Evolutionary conservation across 2,329 filamentous ascomycete genomes (phyloP).

Genomic region (Aspergillus sclerotialis): DNA sequence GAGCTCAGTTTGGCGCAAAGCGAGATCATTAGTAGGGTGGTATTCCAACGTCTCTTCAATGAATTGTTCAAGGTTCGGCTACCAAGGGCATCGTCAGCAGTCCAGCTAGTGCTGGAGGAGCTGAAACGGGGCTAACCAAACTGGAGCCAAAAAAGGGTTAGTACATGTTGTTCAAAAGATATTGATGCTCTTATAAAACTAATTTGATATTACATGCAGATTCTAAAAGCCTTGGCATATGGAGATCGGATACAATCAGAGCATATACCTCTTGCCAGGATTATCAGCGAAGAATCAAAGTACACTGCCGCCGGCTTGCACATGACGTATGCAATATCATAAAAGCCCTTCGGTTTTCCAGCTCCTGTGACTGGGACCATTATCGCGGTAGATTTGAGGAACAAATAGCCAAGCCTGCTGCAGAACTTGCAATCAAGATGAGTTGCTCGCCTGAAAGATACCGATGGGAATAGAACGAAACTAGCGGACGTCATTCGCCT

Average conservation of each 20-base stretch:
- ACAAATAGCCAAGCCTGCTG: not conserved
- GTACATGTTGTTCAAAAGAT: not conserved
- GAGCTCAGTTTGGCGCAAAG: too few species aligned
- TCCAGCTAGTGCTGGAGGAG: not conserved
- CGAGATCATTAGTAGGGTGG: too few species aligned
- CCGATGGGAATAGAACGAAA: not conserved
- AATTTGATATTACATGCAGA: conserved; percentile 4
- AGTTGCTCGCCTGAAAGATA: not conserved
- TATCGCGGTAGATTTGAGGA: conserved; percentile 1
- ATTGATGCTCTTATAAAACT: not conserved
- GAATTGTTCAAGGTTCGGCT: not conserved
- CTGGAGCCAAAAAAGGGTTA: conserved; percentile 2
- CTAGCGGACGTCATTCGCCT: not conserved
- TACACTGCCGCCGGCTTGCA: not conserved
- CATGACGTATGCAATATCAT: not conserved
- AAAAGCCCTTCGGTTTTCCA: not conserved
- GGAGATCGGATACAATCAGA: conserved; percentile 5
- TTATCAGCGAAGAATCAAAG: not conserved
- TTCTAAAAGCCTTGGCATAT: not conserved
- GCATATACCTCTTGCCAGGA: conserved; percentile 3
- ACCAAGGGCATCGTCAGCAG: not conserved
- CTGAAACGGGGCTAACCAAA: not conserved
- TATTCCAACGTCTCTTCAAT: too few species aligned
- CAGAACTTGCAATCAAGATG: conserved; percentile 1
- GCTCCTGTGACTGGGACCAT: not conserved